Evolutionary conservation across 805 yeast species (phyloP), one percentile per base, ranked within the genome.

Genomic region (Metschnikowia amazonensis): DNA sequence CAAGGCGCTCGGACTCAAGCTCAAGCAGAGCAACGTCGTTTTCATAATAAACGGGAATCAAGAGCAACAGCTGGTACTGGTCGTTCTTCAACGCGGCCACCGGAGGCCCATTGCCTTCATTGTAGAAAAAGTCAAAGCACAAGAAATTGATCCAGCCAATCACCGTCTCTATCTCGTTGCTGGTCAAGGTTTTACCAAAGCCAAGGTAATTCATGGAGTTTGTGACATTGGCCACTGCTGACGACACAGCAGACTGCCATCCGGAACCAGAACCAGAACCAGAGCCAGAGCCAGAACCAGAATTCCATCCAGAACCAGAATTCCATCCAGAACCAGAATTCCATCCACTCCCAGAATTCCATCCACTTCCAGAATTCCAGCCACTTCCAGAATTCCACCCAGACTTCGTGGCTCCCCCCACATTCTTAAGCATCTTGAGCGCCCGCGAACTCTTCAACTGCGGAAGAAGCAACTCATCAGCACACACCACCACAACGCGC

Each of bases 31-130:
- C 45, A 0, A 68, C 64, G 6, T 72, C 68, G 40, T 75, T 67
- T 46, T 82, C 86, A 56, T 86, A 86, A 56, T 79, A 80, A 0
- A 76, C 80, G 2, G 89, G 86, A 7, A 86, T 70, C 23, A 83
- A 62, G 49, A 84, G 63, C 20, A 87, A 62, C 33, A 80, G 75
- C 60, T 85, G 87, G 59, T 84, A 88, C 29, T 77, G 75, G 25
- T 74, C 77, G 46, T 79, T 77, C 49, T 81, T 82, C 55, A 88
- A 65, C 6, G 76, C 77, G 49, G 76, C 80, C 25, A 86, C 53
- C 1, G 88, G 76, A 0, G 94, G 94, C 0, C 96, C 96, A 28
- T 82, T 83, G 0, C 95, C 95, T 36, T 77, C 82, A 56, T 86
- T 82, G 60, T 88, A 80, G 66, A 89, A 88, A 59, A 87, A 88